phyloP scores from a whole-genome alignment of 2,329 filamentous ascomycete genomes.

The Alternaria angustiovoidea region DNA sequence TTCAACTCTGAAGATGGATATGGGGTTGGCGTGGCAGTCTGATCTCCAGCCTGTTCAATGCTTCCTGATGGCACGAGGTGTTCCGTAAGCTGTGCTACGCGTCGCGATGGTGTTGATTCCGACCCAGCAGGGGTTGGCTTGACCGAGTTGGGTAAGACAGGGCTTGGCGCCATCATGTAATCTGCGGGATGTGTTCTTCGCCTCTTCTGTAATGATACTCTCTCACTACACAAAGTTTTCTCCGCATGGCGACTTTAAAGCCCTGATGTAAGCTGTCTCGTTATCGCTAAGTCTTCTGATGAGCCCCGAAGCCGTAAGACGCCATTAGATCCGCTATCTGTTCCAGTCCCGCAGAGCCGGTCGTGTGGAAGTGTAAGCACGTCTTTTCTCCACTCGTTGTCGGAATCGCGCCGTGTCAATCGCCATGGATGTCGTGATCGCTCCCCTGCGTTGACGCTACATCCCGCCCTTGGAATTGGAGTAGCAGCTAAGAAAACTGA shows the following conservation, averaged over 20 bases:
- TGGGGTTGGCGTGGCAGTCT: conserved; percentile 22
- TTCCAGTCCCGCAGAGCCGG: conserved; percentile 11
- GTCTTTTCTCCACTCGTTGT: conserved; percentile 45
- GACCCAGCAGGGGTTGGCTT: conserved; percentile 17
- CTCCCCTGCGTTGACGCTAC: conserved; percentile 37
- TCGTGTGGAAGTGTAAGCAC: conserved; percentile 31
- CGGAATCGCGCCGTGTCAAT: conserved; percentile 21
- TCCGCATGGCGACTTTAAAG: conserved; percentile 1
- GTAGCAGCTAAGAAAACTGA: background rate
- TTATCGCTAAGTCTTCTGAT: background rate
- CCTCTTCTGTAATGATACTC: background rate
- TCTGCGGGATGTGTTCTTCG: conserved; percentile 5
- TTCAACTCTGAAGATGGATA: conserved; percentile 40
- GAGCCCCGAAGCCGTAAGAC: background rate
- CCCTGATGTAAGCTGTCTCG: background rate
- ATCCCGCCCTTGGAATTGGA: conserved; percentile 72
- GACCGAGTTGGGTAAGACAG: conserved; percentile 22
- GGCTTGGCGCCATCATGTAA: conserved; percentile 28
- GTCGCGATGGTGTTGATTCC: conserved; percentile 29
- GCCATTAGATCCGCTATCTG: conserved; percentile 4
- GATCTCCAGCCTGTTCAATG: conserved; percentile 23
- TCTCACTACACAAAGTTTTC: background rate
- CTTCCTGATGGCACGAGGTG: conserved; percentile 29
- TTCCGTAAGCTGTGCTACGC: conserved; percentile 34
- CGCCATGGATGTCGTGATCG: conserved; percentile 21